Base-by-base conservation (phyloP, 768 basidiomycete species). In the Scleroderma citrinum region DNA sequence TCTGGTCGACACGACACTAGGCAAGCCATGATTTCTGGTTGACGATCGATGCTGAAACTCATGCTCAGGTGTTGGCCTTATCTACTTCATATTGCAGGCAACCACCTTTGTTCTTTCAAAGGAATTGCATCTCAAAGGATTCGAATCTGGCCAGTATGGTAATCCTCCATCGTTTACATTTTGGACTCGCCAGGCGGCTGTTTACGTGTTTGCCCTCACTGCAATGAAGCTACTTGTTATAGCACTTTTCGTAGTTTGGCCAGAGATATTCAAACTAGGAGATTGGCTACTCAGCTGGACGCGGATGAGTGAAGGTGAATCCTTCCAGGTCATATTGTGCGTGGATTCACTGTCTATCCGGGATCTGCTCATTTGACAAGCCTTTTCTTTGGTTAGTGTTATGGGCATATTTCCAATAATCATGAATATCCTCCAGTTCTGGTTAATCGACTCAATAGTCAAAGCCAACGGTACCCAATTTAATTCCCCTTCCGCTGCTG, bases 171-270 rank as follows among this genome's bases (percentile, higher is more conserved):
- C 81, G 1, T 53, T 84, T 55, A 69, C 67, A 19, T 87, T 74
- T 66, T 95, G 88, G 89, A 62, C 70, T 21, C 81, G 84, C 40
- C 89, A 92, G 63, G 78, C 90, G 17, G 76, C 83, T 6, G 78
- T 94, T 24, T 98, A 98, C 62, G 77, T 97, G 45, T 67, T 84
- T 11, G 76, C 89, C 5, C 72, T 98, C 21, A 79, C 83, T 2
- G 73, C 81, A 14, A 97, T 97, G 95, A 97, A 98, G 64, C 65
- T 91, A n/a, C 68, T 90, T 36, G 89, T 98, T n/a, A 71, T 96
- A 24, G 73, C 71, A 2, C 67, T 96, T 10, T 81, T 96, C 47
- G 75, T 81, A 20, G 59, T 83, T 2, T 81, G 88, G 59, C 85
- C 87, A 17, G 76, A 74, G 2, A 71, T 96, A 39, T 83, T 87